Percentiles rank a stretch among this genome's conserved stretches.
Evolutionary conservation across 495 filamentous ascomycete species (phyloP).

Genomic region (Lepidopterella palustris): DNA sequence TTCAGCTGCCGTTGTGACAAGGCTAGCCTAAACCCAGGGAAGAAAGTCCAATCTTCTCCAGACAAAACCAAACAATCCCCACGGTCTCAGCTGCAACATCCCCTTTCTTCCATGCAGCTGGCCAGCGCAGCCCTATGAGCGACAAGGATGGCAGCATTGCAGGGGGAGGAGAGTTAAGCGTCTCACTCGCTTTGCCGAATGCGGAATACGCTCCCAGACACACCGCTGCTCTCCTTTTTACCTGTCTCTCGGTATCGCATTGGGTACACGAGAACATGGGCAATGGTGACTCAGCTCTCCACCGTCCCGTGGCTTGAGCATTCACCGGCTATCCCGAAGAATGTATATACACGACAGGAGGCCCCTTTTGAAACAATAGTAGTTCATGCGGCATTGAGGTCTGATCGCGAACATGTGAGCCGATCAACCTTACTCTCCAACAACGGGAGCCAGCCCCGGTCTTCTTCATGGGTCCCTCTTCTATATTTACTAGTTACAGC

Average conservation of each 20-base stretch:
- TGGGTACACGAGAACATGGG: background rate
- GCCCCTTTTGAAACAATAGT: background rate
- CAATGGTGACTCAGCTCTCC: background rate
- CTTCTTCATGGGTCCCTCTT: background rate
- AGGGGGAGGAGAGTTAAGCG: background rate
- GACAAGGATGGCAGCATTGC: background rate
- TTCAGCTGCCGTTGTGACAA: background rate
- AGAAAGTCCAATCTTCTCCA: background rate
- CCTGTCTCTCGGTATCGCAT: background rate
- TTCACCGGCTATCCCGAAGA: background rate
- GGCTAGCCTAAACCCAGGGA: background rate
- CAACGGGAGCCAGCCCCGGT: background rate
- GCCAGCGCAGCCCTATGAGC: background rate
- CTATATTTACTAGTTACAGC: background rate
- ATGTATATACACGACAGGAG: background rate
- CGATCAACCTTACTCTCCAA: no score
- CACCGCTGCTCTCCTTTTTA: background rate
- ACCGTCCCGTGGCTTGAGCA: slow-evolving; percentile 2
- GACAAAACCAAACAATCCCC: background rate
- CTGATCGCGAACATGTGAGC: background rate
- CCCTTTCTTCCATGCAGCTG: background rate
- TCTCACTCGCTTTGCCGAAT: background rate
- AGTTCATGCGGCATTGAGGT: background rate
- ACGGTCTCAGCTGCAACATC: background rate
- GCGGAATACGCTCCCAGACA: background rate